Evolutionary conservation across 2,329 filamentous ascomycete species (phyloP).

Genomic region (Graphilbum sp.): DNA sequence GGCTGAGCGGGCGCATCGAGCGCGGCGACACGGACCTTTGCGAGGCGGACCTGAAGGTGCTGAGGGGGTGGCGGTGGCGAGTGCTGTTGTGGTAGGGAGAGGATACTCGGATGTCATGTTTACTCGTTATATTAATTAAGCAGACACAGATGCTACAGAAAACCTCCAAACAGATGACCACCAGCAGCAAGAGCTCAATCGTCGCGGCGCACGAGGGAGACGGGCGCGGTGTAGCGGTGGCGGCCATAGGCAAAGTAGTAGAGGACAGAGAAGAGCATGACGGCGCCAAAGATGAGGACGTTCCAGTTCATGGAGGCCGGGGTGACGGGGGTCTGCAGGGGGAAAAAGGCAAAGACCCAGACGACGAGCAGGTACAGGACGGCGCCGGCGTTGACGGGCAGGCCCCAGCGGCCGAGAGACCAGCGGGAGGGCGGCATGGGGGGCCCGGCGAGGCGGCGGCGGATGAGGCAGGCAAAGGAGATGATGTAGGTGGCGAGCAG

Average conservation of each 20-base stretch:
- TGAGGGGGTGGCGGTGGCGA: conserved; percentile 41
- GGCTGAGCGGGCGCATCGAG: conserved; percentile 30
- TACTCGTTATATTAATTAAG: too few species aligned
- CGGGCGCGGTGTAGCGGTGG: conserved; percentile 11
- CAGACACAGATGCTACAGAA: too few species aligned
- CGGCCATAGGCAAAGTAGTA: conserved; percentile 20
- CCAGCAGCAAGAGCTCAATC: too few species aligned
- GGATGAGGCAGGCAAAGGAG: conserved; percentile 26
- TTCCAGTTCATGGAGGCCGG: conserved; percentile 32
- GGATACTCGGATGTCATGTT: too few species aligned
- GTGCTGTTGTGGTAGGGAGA: conserved; percentile 35
- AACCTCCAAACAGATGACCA: too few species aligned
- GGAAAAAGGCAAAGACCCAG: conserved; percentile 33
- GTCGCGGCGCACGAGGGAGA: conserved; percentile 9
- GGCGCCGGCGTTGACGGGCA: conserved; percentile 24
- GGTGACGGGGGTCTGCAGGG: conserved; percentile 19
- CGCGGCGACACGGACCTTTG: conserved; percentile 26
- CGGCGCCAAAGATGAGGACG: conserved; percentile 23
- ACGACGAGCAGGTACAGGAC: conserved; percentile 27
- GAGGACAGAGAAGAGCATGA: conserved; percentile 20
- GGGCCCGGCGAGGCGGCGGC: conserved; percentile 19
- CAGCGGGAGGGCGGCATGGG: conserved; percentile 21
- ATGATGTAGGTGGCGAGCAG: conserved; percentile 36
- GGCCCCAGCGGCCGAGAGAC: conserved; percentile 24
- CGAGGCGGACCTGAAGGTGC: conserved; percentile 30